Base-by-base conservation (phyloP, 2,329 filamentous ascomycete species). In the Botrytis sinoallii region DNA sequence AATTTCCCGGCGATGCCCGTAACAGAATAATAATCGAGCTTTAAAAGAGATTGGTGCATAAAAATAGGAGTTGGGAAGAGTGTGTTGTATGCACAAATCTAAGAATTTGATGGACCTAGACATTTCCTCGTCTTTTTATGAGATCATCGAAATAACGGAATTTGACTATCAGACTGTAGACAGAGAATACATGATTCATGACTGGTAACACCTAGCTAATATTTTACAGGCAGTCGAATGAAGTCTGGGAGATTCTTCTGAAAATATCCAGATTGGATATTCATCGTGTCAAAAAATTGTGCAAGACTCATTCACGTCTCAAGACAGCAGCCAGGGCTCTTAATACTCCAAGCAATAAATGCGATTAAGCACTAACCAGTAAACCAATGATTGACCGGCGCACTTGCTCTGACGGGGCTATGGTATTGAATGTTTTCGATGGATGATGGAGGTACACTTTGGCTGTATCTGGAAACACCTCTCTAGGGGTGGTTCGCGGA, bases 41-140 rank as follows among this genome's bases (percentile, higher is more conserved):
- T 14, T 4, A 5, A 52, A n/a, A 52, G 10, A 7, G 0, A 0
- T 52, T 52, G 1, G 0, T 4, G 10, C 10, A n/a, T 12, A n/a
- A 12, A 52, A 6, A 14, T 10, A 1, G 22, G 4, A 55, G 25
- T 8, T 35, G 16, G 29, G 8, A 35, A 59, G 0, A 55, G 12
- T 4, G 52, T 3, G 1, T 55, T 8, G 0, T 25, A 55, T n/a
- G 5, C 48, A 14, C 1, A 4, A 8, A 35, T 25, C 7, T 3
- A 25, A 9, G 9, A 38, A 8, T 14, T 20, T 16, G 25, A 46
- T 12, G 22, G 7, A 4, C 22, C 25, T 55, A 25, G 14, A 16
- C 12, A 6, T n/a, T 7, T 3, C 25, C 25, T 12, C 10, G 7
- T 14, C 9, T 14, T 38, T 35, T 3, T 6, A n/a, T 32, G 12